Percentiles rank a stretch among this genome's conserved stretches.
phyloP scores from a whole-genome alignment of 164 flowering plant species.

The Annona squamosa region DNA sequence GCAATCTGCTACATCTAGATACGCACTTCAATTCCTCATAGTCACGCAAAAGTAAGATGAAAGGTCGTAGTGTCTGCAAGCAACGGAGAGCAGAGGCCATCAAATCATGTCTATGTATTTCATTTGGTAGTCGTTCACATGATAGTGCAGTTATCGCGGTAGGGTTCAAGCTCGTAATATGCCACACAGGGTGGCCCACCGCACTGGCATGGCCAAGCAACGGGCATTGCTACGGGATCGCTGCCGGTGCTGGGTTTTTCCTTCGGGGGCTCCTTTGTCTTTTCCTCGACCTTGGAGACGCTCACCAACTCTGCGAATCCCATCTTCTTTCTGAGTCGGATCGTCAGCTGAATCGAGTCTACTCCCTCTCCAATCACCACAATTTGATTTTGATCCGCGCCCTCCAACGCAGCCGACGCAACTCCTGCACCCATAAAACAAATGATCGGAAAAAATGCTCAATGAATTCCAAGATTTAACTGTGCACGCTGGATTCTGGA shows the following conservation, averaged over 20 bases:
- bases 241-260: neutral
- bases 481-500: neutral
- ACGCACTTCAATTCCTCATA: too few relatives aligned
- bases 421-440: neutral
- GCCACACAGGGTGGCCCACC: too few relatives aligned
- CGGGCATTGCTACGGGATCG: neutral
- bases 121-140: too few relatives aligned
- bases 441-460: neutral
- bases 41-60: too few relatives aligned
- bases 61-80: too few relatives aligned
- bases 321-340: neutral
- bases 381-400: neutral
- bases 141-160: too few relatives aligned
- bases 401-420: neutral
- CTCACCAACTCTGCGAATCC: constrained; percentile 3
- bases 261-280: neutral
- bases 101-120: too few relatives aligned
- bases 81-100: too few relatives aligned
- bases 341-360: neutral
- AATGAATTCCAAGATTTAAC: neutral
- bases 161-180: too few relatives aligned
- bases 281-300: neutral
- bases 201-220: too few relatives aligned
- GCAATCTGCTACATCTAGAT: too few relatives aligned
- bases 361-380: constrained; percentile 3